Percentiles rank a stretch among this genome's conserved stretches.
Conservation (phyloP, 192 early-diverging fungal species). For the Umbelopsis sp. region DNA sequence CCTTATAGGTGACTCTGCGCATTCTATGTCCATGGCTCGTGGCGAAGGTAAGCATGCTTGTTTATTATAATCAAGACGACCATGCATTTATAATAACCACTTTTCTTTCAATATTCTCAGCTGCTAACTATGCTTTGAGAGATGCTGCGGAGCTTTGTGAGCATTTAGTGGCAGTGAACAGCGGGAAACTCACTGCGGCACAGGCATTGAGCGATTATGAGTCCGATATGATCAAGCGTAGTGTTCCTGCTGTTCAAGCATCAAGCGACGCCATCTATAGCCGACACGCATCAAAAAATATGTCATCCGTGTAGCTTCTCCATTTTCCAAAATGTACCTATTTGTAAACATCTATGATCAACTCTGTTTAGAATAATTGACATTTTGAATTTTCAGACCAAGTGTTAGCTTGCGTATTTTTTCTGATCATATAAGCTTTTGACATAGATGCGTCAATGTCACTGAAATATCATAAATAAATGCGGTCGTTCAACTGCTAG, state of each 20-base stretch:
- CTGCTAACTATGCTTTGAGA: constrained; percentile 27
- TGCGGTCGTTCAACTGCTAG: too few species aligned
- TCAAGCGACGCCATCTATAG: not conserved
- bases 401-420: too few species aligned
- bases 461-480: too few species aligned
- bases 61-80: too few species aligned
- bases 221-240: constrained; percentile 5
- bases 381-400: too few species aligned
- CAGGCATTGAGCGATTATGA: constrained; percentile 4
- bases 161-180: not conserved
- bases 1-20: constrained; percentile 26
- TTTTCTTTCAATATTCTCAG: constrained; percentile 3
- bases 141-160: constrained; percentile 23
- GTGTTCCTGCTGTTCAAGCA: not conserved
- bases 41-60: constrained; percentile 27
- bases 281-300: not conserved
- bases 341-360: too few species aligned
- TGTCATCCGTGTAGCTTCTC: too few species aligned
- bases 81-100: too few species aligned
- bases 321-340: too few species aligned
- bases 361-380: too few species aligned
- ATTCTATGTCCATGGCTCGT: constrained; percentile 27
- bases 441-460: too few species aligned
- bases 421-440: too few species aligned
- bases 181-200: not conserved